Evolutionary conservation across 2,329 filamentous ascomycete genomes (phyloP), one percentile per base, ranked within the genome.

Genomic region (Alternaria panax): DNA sequence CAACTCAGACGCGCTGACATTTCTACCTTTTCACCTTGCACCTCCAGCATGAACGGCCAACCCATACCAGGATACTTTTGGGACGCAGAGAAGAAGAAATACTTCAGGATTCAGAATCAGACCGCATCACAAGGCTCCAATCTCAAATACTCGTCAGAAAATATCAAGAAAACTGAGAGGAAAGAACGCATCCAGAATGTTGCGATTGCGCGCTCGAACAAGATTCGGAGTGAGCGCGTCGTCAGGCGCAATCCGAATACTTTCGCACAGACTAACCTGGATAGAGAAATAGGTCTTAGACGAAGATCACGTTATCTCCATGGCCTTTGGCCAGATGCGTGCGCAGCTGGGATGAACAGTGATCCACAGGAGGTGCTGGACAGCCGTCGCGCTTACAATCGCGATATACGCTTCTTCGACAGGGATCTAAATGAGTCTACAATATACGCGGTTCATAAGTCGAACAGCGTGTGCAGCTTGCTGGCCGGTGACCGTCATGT

Each of bases 21-120:
- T 16, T 50, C 42, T 45, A 25, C 51, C 36, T 46, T 20, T 41
- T 16, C 5, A 11, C 24, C 18, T 40, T 20, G 7, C 4, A 5
- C 2, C 20, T 4, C 4, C 42, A 36, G 5, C 16, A 80, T 80
- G 79, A 77, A 80, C 58, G 70, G 75, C 30, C 75, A 75, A 54
- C 67, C 78, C 34, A 77, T 84, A n/a, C 82, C 82, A 4, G 83
- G 83, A 32, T 83, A 78, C 60, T 83, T 82, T 66, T 84, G 73
- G 61, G 81, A 84, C 61, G 63, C 70, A 32, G 80, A 81, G 38
- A 84, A 82, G 70, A 75, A 77, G 50, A 84, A 83, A 59, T 84
- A 85, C 68, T 85, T 84, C 75, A 78, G 77, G 36, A 80, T 84
- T 22, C 75, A 79, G 52, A 72, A 75, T 16, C 72, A 79, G 27